Percentiles rank a stretch among this genome's conserved stretches.
phyloP scores from a whole-genome alignment of 352 stramenopile species.

The Halophytophthora batemanensis region DNA sequence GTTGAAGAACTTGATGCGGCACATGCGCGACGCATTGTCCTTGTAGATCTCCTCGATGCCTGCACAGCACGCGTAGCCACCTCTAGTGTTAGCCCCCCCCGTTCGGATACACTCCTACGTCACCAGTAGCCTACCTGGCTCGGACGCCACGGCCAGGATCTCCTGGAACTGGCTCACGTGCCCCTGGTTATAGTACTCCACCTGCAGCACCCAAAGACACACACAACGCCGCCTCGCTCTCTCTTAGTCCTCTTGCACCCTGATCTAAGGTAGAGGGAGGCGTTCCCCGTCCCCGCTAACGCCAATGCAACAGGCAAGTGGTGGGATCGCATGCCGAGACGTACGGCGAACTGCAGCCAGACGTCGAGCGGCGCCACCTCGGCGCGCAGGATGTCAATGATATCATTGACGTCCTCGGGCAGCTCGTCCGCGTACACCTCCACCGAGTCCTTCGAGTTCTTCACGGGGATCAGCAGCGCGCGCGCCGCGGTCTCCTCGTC shows the following conservation, averaged over 20 bases:
- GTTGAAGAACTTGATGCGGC: constrained; percentile 89
- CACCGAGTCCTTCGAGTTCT: constrained; percentile 88
- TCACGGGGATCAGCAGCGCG: constrained; percentile 88
- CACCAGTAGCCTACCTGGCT: constrained; percentile 23
- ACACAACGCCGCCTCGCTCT: not conserved
- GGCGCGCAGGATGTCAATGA: constrained; percentile 89
- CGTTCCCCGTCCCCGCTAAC: not conserved
- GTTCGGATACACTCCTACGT: no score
- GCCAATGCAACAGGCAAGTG: not conserved
- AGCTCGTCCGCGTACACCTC: constrained; percentile 90
- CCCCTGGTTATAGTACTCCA: constrained; percentile 89
- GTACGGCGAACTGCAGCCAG: constrained; percentile 89
- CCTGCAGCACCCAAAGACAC: constrained; percentile 31
- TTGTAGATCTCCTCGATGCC: constrained; percentile 89
- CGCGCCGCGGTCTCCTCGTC: constrained; percentile 38
- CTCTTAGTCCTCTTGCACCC: not conserved
- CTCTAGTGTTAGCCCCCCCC: not conserved
- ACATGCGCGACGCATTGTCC: constrained; percentile 78
- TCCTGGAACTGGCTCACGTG: constrained; percentile 79
- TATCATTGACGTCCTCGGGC: constrained; percentile 88
- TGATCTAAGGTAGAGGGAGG: not conserved
- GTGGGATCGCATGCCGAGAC: constrained; percentile 5
- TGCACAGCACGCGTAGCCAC: not conserved
- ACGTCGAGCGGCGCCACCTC: constrained; percentile 90
- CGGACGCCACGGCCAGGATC: constrained; percentile 77